Base-by-base conservation (phyloP, 768 basidiomycete genomes). In the Naganishia randhawae region DNA sequence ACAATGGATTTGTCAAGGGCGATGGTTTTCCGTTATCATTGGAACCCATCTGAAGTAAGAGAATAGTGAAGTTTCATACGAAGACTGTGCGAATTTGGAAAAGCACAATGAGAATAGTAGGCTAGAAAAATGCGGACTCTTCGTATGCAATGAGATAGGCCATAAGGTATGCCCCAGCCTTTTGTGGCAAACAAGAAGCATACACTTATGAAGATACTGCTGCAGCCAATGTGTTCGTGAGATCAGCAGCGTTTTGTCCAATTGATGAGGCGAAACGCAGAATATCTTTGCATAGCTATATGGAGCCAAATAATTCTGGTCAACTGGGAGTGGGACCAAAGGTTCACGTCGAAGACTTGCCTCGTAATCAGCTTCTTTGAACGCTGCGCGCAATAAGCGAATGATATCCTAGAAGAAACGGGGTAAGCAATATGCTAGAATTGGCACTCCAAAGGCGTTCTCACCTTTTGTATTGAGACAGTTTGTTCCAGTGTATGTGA, bases 401-500 rank as follows among this genome's bases (percentile, higher is more conserved):
- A 92, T 85, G 3, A 89, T 92, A 73, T 97, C 91, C 39, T 84
- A 50, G 3, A n/a, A 53, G 19, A n/a, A 48, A 10, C 31, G 9
- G 17, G n/a, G 27, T 51, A 25, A n/a, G 45, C 8, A 32, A 57
- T 27, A 65, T 27, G 17, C 19, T 6, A 8, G 25, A 48, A 32
- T 33, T 33, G 25, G 39, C 9, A 61, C n/a, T 61, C 35, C 22
- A 22, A 50, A 69, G 41, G 19, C 17, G 11, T 13, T 25, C 33
- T 4, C 13, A 70, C 27, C 32, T 29, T 35, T 66, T 52, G 29
- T 70, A 72, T 67, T 41, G 75, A 73, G 69, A 70, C 71, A 11
- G 68, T 69, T 65, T 89, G 88, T 71, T 92, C 89, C 57, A 92
- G 82, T 69, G 92, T 84, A 73, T 90, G 93, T 76, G 97, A 94